phyloP scores from a whole-genome alignment of 352 stramenopile genomes.

The Globisporangium mamillatum region DNA sequence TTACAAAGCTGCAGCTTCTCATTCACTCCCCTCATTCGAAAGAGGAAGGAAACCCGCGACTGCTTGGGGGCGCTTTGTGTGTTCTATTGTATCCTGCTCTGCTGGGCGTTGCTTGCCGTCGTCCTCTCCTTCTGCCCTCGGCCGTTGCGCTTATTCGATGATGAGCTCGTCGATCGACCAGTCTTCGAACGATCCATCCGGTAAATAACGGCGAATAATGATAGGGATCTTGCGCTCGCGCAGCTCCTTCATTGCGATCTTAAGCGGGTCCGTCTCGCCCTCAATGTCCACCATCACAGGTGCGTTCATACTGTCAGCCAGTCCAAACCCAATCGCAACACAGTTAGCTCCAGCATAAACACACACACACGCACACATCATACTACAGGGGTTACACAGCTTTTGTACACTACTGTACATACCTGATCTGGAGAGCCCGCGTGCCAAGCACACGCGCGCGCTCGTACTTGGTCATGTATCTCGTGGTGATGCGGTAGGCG shows the following conservation, averaged over 20 bases:
- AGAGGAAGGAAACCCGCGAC: background rate
- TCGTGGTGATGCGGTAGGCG: constrained; percentile 93
- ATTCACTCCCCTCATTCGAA: background rate
- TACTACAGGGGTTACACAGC: background rate
- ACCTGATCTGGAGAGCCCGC: constrained; percentile 97
- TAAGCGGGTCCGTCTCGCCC: constrained; percentile 98
- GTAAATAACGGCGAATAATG: constrained; percentile 98
- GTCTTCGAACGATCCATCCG: constrained; percentile 99
- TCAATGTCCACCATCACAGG: constrained; percentile 96
- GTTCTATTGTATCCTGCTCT: constrained; percentile 12
- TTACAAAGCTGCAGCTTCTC: background rate
- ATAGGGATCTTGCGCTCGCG: constrained; percentile 99
- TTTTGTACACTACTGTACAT: background rate
- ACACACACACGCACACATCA: background rate
- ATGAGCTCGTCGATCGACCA: constrained; percentile 99
- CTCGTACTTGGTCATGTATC: constrained; percentile 99
- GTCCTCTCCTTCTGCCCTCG: constrained; percentile 15
- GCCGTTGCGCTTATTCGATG: constrained; percentile 86
- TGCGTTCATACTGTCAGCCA: constrained; percentile 88
- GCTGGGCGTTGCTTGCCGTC: background rate
- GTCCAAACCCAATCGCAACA: background rate
- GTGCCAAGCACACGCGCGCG: constrained; percentile 97
- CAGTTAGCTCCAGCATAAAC: background rate
- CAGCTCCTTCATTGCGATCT: constrained; percentile 99
- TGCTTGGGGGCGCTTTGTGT: constrained; percentile 1